phyloP scores from a whole-genome alignment of 805 yeast species.

The Saccharomycopsis fibuligera region DNA sequence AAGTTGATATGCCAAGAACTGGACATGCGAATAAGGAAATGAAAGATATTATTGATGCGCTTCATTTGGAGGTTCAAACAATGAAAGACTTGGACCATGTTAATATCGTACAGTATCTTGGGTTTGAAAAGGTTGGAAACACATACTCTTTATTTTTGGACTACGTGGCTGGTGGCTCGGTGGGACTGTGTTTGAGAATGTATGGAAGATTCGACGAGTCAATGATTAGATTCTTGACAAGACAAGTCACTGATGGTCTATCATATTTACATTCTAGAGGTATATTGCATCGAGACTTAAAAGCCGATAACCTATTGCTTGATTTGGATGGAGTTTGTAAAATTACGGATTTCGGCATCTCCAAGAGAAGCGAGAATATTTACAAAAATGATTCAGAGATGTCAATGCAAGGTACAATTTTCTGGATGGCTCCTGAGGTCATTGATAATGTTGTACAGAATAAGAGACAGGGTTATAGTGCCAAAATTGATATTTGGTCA shows the following conservation, averaged over 20 bases:
- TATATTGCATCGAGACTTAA: conserved; percentile 87
- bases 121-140: conserved; percentile 71
- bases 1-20: conserved; percentile 62
- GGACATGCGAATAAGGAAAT: conserved; percentile 37
- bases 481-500: conserved; percentile 98
- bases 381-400: conserved; percentile 88
- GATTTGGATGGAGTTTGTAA: conserved; percentile 93
- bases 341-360: conserved; percentile 94
- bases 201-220: conserved; percentile 83
- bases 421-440: conserved; percentile 99
- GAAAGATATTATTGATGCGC: conserved; percentile 67
- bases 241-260: conserved; percentile 78
- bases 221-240: conserved; percentile 62
- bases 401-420: conserved; percentile 98
- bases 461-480: conserved; percentile 86
- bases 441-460: conserved; percentile 74
- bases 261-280: conserved; percentile 85
- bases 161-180: conserved; percentile 97
- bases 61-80: conserved; percentile 86
- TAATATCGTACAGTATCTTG: conserved; percentile 92
- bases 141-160: conserved; percentile 85
- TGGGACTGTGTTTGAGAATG: conserved; percentile 74
- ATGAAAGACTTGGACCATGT: conserved; percentile 90
- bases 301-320: conserved; percentile 84
- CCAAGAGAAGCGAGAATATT: conserved; percentile 77